These are phyloP conservation scores for Mucor circinelloides DNA, from an alignment of 371 early-diverging fungal species.

Conservation along the genomic window DNA sequence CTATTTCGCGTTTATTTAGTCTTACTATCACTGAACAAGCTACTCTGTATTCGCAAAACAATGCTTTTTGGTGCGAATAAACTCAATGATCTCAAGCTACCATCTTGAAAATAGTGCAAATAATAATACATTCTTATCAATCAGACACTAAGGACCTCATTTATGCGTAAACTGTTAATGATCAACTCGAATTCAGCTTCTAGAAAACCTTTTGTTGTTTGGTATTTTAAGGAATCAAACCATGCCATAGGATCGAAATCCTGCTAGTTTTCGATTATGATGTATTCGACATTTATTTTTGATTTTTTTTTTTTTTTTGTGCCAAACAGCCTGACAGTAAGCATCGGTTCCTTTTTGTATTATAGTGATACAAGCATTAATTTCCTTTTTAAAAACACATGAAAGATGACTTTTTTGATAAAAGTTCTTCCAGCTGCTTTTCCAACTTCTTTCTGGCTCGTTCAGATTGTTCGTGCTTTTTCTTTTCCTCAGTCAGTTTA, in stretches of 20 bases:
- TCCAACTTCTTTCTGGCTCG: conserved; percentile 11
- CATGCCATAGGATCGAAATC: conserved; percentile 4
- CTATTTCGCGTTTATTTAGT: neutral
- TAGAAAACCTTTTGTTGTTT: neutral
- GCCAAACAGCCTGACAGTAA: too few relatives aligned
- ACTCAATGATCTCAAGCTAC: too few relatives aligned
- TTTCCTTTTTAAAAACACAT: conserved; percentile 23
- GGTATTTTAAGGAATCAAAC: conserved; percentile 3
- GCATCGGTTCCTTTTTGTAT: neutral
- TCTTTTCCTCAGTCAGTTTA: conserved; percentile 1
- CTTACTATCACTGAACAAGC: too few relatives aligned
- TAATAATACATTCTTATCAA: neutral
- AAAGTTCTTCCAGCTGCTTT: conserved; percentile 23
- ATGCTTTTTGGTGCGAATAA: too few relatives aligned
- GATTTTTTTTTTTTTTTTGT: too few relatives aligned
- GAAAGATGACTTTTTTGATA: conserved; percentile 17
- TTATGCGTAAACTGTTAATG: conserved; percentile 5
- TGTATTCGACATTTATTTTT: too few relatives aligned
- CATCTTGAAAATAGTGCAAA: neutral
- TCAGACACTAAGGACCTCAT: neutral
- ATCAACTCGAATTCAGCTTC: conserved; percentile 4
- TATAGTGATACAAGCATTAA: neutral
- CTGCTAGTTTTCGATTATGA: conserved; percentile 6
- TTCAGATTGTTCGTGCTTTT: conserved; percentile 11
- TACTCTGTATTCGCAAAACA: too few relatives aligned